Evolutionary conservation across 1,284 basidiomycete genomes (phyloP).

Genomic region (Ustilago vetiveriae): DNA sequence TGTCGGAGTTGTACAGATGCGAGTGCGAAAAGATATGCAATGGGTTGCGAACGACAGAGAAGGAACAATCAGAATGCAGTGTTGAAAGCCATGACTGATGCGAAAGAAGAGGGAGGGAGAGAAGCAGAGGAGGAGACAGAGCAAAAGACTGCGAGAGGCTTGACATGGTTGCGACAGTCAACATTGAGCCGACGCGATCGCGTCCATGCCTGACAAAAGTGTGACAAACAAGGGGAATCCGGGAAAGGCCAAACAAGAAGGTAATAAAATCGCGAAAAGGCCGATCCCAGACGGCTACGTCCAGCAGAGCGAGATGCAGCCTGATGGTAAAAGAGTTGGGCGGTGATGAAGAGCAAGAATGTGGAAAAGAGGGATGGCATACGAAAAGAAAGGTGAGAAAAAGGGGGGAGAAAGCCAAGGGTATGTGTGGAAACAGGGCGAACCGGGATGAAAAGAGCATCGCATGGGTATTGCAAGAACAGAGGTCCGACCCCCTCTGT

Average conservation of each 20-base stretch:
- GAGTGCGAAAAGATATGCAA: constrained; percentile 24
- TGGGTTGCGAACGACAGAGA: constrained; percentile 32
- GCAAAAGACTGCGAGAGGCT: constrained; percentile 1
- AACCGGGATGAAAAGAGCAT: constrained; percentile 54
- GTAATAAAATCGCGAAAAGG: neutral
- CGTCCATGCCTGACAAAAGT: neutral
- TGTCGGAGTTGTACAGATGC: constrained; percentile 54
- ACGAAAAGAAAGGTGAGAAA: neutral
- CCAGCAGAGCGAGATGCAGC: too few species aligned
- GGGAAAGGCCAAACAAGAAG: constrained; percentile 10
- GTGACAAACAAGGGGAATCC: constrained; percentile 1
- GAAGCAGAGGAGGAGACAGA: constrained; percentile 2
- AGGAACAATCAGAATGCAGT: constrained; percentile 36
- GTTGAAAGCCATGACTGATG: constrained; percentile 46
- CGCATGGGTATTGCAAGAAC: constrained; percentile 56
- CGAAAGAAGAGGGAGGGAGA: constrained; percentile 5
- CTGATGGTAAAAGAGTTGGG: constrained; percentile 18
- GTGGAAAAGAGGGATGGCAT: constrained; percentile 19
- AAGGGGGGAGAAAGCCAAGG: constrained; percentile 19
- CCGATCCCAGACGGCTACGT: neutral
- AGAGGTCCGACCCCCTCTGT: constrained; percentile 55
- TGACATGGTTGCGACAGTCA: constrained; percentile 4
- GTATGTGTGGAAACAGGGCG: constrained; percentile 19
- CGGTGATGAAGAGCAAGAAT: constrained; percentile 20
- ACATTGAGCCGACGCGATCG: constrained; percentile 2